phyloP scores from a whole-genome alignment of 1,139 yeast genomes.

The Zygoascus sp. region DNA sequence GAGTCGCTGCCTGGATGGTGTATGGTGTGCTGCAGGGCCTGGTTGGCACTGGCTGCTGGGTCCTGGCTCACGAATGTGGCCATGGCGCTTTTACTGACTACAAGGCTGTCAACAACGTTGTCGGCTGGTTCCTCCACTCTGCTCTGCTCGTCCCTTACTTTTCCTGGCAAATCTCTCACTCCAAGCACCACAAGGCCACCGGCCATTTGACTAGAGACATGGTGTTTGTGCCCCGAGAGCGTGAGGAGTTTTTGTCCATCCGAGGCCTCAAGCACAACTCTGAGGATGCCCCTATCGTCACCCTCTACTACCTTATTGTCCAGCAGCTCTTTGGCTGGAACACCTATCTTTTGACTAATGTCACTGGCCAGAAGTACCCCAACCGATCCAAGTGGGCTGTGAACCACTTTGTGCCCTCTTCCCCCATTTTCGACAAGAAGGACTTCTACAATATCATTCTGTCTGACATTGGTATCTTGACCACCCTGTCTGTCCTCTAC shows the following conservation, averaged over 20 bases:
- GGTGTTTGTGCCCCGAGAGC: slow-evolving; percentile 73
- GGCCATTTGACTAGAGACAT: slow-evolving; percentile 77
- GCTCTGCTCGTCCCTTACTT: slow-evolving; percentile 76
- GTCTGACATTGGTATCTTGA: slow-evolving; percentile 66
- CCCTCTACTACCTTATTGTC: slow-evolving; percentile 50
- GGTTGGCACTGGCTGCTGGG: slow-evolving; percentile 78
- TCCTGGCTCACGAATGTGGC: slow-evolving; percentile 87
- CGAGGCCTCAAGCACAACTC: slow-evolving; percentile 35
- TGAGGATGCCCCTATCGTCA: slow-evolving; percentile 69
- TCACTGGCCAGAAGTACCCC: slow-evolving; percentile 68
- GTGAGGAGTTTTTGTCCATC: slow-evolving; percentile 45
- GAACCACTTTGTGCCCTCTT: slow-evolving; percentile 65
- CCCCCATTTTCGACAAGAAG: slow-evolving; percentile 67
- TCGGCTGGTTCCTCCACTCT: slow-evolving; percentile 82
- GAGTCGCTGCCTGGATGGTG: slow-evolving; percentile 56
- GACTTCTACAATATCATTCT: slow-evolving; percentile 67
- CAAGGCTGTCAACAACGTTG: slow-evolving; percentile 61
- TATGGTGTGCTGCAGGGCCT: slow-evolving; percentile 59
- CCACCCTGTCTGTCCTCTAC: slow-evolving; percentile 53
- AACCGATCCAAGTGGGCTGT: slow-evolving; percentile 47
- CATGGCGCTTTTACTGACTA: slow-evolving; percentile 80
- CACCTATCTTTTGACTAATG: slow-evolving; percentile 60
- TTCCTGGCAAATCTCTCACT: slow-evolving; percentile 79
- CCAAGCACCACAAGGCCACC: slow-evolving; percentile 85
- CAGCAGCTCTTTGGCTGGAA: slow-evolving; percentile 81